Base-by-base conservation (phyloP, 2,329 filamentous ascomycete species). In the Cylindrodendrum hubeiense region DNA sequence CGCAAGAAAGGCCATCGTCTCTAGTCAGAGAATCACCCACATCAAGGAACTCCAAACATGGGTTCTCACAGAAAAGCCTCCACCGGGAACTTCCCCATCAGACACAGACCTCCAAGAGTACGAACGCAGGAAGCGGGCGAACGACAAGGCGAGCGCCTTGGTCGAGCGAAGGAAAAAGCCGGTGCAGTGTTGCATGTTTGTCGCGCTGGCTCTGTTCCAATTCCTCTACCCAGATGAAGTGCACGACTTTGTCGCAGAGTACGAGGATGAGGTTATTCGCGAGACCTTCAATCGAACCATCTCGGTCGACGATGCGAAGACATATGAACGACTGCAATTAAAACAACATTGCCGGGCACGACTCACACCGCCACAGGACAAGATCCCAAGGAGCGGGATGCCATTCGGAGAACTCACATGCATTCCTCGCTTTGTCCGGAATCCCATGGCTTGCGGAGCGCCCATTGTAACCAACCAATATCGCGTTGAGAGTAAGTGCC, bases 171-270 rank as follows among this genome's bases (percentile, higher is more conserved):
- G 67, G 17, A 70, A 66, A 33, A 63, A 52, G 17, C 66, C 67
- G 17, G 49, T 70, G 5, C 67, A 70, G 51, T 70, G 67, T 51
- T 70, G 67, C 57, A 68, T 69, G 67, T 69, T 64, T 43, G 49
- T 67, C 5, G 60, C 63, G 2, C 19, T 69, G 26, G 58, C 55
- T 15, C 19, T 70, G 10, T 66, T 60, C 41, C 67, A 68, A 46
- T 44, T 67, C 28, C 60, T 70, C 9, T 58, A 66, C 22, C 57
- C 56, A 9, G 50, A 59, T 17, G 67, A 65, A 26, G 15, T 57
- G 10, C 60, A 69, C 28, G 67, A 70, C 21, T 65, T 70, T 24
- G 63, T 68, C 19, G 67, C 67, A 37, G 66, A 66, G 44, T 70
- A 70, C 50, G 67, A 70, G 37, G 63, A 68, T 19, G 67, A 70